A percentile compares a stretch with the other conserved stretches of the same genome.
Evolutionary conservation across 2,329 filamentous ascomycete species (phyloP).

Genomic region (Sporothrix sp.): DNA sequence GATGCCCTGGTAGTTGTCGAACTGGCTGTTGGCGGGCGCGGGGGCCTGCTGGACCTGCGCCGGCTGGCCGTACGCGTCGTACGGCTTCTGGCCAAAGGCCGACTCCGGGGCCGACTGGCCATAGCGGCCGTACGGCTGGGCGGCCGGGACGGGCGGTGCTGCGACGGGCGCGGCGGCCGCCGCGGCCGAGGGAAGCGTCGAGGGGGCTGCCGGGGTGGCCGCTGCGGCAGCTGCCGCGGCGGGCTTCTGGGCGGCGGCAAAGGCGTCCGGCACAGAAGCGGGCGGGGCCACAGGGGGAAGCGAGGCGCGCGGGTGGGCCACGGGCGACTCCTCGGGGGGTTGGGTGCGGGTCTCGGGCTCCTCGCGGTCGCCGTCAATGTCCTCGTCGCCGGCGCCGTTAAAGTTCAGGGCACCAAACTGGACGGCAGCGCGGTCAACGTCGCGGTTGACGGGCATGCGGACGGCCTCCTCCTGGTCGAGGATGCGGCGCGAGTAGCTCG

Average conservation of each 20-base stretch:
- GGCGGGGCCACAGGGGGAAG: conserved; percentile 63
- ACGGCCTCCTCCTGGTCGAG: conserved; percentile 95
- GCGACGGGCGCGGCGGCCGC: conserved; percentile 15
- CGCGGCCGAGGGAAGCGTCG: conserved; percentile 26
- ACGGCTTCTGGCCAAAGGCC: conserved; percentile 64
- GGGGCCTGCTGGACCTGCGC: conserved; percentile 50
- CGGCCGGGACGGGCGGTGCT: conserved; percentile 25
- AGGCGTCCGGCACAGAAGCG: conserved; percentile 42
- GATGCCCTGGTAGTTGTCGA: conserved; percentile 44
- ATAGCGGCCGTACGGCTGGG: conserved; percentile 58
- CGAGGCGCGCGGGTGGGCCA: conserved; percentile 74
- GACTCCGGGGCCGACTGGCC: conserved; percentile 54
- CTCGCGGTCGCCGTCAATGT: conserved; percentile 90
- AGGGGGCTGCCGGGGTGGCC: conserved; percentile 34
- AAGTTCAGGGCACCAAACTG: conserved; percentile 95
- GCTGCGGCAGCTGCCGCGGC: conserved; percentile 7
- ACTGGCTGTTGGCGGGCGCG: conserved; percentile 40
- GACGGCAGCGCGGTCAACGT: conserved; percentile 83
- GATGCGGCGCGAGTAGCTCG: conserved; percentile 76
- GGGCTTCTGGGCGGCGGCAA: conserved; percentile 42
- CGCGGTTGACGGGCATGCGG: conserved; percentile 94
- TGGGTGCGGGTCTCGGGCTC: conserved; percentile 91
- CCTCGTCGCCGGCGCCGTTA: conserved; percentile 71
- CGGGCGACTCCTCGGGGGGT: conserved; percentile 85
- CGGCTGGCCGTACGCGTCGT: conserved; percentile 82